A percentile compares a stretch with the other conserved stretches of the same genome.
Evolutionary conservation across 192 early-diverging fungal genomes (phyloP).

Genomic region (Coemansia sp.): DNA sequence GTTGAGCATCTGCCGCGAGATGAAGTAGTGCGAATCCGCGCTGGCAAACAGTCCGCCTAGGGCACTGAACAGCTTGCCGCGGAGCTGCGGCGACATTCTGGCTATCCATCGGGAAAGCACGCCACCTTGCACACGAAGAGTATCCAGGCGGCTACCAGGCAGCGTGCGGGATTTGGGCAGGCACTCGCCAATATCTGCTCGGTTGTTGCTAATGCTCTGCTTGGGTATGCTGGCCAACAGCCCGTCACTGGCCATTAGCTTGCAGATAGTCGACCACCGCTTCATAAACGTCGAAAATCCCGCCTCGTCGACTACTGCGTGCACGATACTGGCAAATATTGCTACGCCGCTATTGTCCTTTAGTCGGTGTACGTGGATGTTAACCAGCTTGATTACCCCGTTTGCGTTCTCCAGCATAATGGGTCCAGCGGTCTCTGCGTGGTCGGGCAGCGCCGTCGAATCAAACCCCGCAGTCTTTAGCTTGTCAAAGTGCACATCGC

Average conservation of each 20-base stretch:
- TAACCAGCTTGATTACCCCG: slow-evolving; percentile 5
- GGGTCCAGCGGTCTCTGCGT: not conserved
- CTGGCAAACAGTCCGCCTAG: not conserved
- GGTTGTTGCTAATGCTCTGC: not conserved
- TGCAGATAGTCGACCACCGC: slow-evolving; percentile 10
- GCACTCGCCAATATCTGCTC: not conserved
- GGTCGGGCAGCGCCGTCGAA: slow-evolving; percentile 6
- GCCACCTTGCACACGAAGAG: not conserved
- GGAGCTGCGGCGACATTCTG: not conserved
- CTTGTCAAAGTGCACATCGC: slow-evolving; percentile 3
- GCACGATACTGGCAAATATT: slow-evolving; percentile 5
- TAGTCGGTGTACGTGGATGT: slow-evolving; percentile 1
- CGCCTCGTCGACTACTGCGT: slow-evolving; percentile 1
- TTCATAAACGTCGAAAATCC: slow-evolving; percentile 3
- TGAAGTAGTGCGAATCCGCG: not conserved
- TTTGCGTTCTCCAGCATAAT: too few species aligned
- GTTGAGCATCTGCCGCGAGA: not conserved
- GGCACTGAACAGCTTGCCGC: not conserved
- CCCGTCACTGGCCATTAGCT: not conserved
- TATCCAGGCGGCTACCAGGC: not conserved
- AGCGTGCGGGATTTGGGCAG: not conserved
- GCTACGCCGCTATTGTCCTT: slow-evolving; percentile 13
- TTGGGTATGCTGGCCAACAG: not conserved
- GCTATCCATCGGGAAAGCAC: not conserved
- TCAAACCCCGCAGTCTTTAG: slow-evolving; percentile 3